Evolutionary conservation across 2,329 filamentous ascomycete species (phyloP).

Genomic region (Periconia digitata): DNA sequence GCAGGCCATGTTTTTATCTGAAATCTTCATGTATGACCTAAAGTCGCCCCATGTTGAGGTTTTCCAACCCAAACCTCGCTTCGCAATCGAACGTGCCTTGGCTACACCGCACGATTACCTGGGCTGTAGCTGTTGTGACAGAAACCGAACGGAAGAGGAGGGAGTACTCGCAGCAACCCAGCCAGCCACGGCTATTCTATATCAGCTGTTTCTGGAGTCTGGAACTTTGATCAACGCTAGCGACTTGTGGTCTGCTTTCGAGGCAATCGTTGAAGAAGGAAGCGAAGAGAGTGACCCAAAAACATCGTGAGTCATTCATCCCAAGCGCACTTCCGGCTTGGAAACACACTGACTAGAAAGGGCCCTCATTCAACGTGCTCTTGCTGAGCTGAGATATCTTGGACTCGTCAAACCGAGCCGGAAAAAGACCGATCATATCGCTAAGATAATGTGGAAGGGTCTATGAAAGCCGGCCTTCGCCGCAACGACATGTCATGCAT

Average conservation of each 20-base stretch:
- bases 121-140: conserved; percentile 67
- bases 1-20: conserved; percentile 62
- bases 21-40: conserved; percentile 76
- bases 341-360: conserved; percentile 29
- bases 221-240: conserved; percentile 76
- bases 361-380: conserved; percentile 78
- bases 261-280: conserved; percentile 59
- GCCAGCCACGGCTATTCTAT: conserved; percentile 72
- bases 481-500: conserved; percentile 8
- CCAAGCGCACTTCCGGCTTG: neutral
- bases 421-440: conserved; percentile 89
- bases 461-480: conserved; percentile 45
- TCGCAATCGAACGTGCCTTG: conserved; percentile 71
- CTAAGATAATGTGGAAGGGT: conserved; percentile 81
- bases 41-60: conserved; percentile 70
- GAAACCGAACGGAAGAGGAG: conserved; percentile 37
- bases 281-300: conserved; percentile 51
- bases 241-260: conserved; percentile 79
- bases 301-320: conserved; percentile 45
- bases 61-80: conserved; percentile 72
- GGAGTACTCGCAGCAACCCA: conserved; percentile 59
- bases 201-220: conserved; percentile 77
- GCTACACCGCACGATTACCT: conserved; percentile 76
- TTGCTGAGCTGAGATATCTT: conserved; percentile 82
- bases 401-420: conserved; percentile 87